Base-by-base conservation (phyloP, 306 rosid genomes). In the Pyrus pyrifolia region DNA sequence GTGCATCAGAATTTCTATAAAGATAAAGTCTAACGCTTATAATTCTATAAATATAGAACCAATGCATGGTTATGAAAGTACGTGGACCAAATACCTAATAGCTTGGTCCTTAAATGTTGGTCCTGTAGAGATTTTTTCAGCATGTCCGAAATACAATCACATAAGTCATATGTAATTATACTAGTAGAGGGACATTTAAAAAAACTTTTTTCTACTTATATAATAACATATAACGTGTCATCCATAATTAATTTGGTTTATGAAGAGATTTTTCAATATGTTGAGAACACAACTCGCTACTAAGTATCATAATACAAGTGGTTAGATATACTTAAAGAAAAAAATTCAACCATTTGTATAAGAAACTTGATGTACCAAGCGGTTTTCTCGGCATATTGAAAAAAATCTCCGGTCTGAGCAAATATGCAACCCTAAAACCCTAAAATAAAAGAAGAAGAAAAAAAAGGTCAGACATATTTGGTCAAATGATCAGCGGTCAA, bases 401-500 rank as follows among this genome's bases (percentile, higher is more conserved):
- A 35, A 35, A 35, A 1, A 6, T 35, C 8, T 35, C 40, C 40
- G 6, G 11, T 57, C 9, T 58, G 15, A n/a, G 29, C 14, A 58
- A 58, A 13, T 61, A 12, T 58, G 30, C 63, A 58, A 22, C 13
- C 5, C 63, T 58, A 14, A 12, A 58, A 22, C 7, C 42, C 10
- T 15, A 3, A 64, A 17, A 4, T 8, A 14, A 29, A 30, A 30
- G 13, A 15, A 30, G 2, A 35, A 63, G 0, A 7, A 18, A 30
- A 30, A 63, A 6, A 30, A 8, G 11, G 68, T 30, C 68, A 64
- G 6, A 17, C 3, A 8, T 4, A 64, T 64, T 46, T 35, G 53
- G 33, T 68, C 31, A 72, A 29, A 21, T n/a, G 79, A 79, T 87
- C 89, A 76, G 49, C 2, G 76, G 67, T 81, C 86, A 79, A 33